A percentile compares a stretch with the other conserved stretches of the same genome.
Evolutionary conservation across 1,139 yeast genomes (phyloP).

Genomic region (Taphrina sp.): DNA sequence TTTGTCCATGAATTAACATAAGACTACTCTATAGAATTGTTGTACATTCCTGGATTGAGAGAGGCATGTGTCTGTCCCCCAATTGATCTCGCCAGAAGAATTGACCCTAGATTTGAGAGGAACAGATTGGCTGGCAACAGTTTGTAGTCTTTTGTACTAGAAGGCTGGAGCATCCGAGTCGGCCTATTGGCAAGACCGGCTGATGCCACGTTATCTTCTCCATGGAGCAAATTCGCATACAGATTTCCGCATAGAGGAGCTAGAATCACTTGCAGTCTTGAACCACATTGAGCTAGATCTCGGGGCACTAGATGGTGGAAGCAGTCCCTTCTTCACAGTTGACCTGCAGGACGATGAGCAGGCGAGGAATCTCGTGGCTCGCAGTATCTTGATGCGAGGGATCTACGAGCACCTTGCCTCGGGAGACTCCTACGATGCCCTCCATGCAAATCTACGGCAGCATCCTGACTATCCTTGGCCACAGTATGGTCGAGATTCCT

Average conservation of each 20-base stretch:
- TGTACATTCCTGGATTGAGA: no score
- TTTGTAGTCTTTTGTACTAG: no score
- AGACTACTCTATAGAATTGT: no score
- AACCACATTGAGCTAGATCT: constrained; percentile 60
- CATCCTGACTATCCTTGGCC: constrained; percentile 37
- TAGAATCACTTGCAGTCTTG: constrained; percentile 76
- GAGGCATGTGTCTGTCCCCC: no score
- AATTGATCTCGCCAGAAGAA: no score
- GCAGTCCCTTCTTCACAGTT: constrained; percentile 68
- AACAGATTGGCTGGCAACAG: no score
- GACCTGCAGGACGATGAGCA: constrained; percentile 61
- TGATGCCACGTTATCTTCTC: constrained; percentile 55
- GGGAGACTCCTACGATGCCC: constrained; percentile 56
- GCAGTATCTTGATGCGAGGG: constrained; percentile 71
- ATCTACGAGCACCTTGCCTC: constrained; percentile 84
- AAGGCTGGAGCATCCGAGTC: no score
- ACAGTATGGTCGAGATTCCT: constrained; percentile 51
- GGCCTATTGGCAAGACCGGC: no score
- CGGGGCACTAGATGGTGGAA: constrained; percentile 54
- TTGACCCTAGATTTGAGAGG: no score
- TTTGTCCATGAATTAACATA: no score
- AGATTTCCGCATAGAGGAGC: constrained; percentile 74
- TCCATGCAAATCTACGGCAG: constrained; percentile 58
- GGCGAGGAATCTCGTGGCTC: constrained; percentile 60
- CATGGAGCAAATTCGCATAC: constrained; percentile 83